Evolutionary conservation across 140 eudicot genomes (phyloP).

Genomic region (Oenanthe javanica): DNA sequence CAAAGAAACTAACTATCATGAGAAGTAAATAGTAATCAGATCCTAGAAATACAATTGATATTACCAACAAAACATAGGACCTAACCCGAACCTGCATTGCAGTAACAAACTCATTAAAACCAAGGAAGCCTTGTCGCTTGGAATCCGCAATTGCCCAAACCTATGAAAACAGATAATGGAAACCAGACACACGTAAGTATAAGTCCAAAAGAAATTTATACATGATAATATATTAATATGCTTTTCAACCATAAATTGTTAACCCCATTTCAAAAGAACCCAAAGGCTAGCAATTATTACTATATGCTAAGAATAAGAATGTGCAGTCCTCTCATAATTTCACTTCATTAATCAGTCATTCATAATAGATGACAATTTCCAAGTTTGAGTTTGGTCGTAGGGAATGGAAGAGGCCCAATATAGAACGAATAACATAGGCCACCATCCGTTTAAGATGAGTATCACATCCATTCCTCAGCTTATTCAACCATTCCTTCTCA

Average conservation of each 20-base stretch:
- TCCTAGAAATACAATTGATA: neutral
- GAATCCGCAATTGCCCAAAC: slow-evolving; percentile 97
- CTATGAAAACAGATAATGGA: slow-evolving; percentile 20
- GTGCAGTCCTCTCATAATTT: neutral
- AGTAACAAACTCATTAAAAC: slow-evolving; percentile 64
- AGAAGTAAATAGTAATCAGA: slow-evolving; percentile 15
- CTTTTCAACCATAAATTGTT: neutral
- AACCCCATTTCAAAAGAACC: neutral
- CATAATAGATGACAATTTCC: neutral
- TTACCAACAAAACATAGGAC: neutral
- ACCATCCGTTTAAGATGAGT: neutral
- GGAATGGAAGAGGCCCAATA: neutral
- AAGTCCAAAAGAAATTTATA: neutral
- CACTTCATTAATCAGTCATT: neutral
- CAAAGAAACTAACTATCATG: slow-evolving; percentile 57
- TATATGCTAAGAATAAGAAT: neutral
- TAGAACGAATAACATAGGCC: neutral
- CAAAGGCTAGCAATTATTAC: neutral
- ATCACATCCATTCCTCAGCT: neutral
- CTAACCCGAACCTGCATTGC: slow-evolving; percentile 73
- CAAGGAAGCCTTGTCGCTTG: slow-evolving; percentile 84
- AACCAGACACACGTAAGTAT: slow-evolving; percentile 4
- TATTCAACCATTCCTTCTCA: neutral
- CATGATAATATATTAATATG: neutral
- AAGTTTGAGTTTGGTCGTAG: neutral